Conservation (phyloP, 2,329 filamentous ascomycete species). For the Blastomyces percursus region DNA sequence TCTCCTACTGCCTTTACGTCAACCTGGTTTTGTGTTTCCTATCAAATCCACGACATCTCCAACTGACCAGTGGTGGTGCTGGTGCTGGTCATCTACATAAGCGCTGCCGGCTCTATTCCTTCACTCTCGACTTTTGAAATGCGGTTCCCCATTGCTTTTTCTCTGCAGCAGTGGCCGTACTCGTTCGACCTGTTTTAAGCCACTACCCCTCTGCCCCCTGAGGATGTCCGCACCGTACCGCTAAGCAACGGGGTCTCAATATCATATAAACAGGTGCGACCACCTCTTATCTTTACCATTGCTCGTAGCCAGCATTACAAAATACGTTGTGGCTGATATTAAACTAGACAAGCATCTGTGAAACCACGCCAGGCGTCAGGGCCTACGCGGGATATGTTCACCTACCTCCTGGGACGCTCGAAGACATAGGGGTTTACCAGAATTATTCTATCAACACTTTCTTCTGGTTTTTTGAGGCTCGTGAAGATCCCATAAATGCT, state of each 20-base stretch:
- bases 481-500: slow-evolving; percentile 42
- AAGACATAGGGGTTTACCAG: slow-evolving; percentile 34
- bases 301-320: not conserved
- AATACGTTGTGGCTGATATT: not conserved
- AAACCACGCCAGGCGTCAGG: slow-evolving; percentile 45
- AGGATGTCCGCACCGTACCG: slow-evolving; percentile 30
- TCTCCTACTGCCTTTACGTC: not conserved
- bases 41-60: not conserved
- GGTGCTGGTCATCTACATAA: not conserved
- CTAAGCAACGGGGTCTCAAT: slow-evolving; percentile 36
- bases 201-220: slow-evolving; percentile 26
- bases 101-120: not conserved
- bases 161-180: not conserved
- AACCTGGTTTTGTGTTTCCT: not conserved
- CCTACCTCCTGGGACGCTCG: slow-evolving; percentile 39
- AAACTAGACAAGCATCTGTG: slow-evolving; percentile 40
- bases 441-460: slow-evolving; percentile 52
- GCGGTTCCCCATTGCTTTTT: not conserved
- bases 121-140: not conserved
- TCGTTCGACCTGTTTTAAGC: not conserved
- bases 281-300: not conserved
- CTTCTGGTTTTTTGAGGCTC: slow-evolving; percentile 55
- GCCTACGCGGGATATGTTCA: slow-evolving; percentile 51
- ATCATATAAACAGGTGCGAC: slow-evolving; percentile 35
- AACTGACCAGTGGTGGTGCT: not conserved